Conservation (phyloP, 768 basidiomycete species). For the Dendrothele bispora region DNA sequence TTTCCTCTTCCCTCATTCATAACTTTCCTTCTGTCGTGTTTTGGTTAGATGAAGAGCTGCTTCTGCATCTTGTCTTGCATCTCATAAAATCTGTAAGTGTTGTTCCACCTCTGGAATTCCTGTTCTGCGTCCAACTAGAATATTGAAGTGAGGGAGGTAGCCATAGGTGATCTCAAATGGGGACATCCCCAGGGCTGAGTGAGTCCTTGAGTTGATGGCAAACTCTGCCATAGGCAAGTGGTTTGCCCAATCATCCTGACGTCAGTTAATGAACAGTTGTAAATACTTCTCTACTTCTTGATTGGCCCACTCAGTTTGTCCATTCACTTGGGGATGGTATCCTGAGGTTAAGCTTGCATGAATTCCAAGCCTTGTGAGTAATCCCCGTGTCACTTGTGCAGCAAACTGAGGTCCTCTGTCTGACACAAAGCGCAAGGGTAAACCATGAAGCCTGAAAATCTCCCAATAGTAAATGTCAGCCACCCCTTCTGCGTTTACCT, state of each 20-base stretch:
- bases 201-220: background rate
- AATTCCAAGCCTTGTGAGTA: background rate
- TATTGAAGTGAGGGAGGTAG: too few species aligned
- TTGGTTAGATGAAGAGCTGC: too few species aligned
- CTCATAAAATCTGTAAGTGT: too few species aligned
- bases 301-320: constrained; percentile 28
- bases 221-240: constrained; percentile 31
- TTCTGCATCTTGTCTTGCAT: too few species aligned
- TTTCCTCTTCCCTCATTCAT: background rate
- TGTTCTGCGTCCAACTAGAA: too few species aligned
- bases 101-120: too few species aligned
- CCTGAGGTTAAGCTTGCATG: background rate
- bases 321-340: constrained; percentile 23
- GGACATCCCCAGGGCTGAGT: background rate
- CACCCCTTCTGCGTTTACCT: constrained; percentile 14
- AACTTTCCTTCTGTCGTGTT: background rate
- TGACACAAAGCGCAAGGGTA: background rate
- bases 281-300: constrained; percentile 29
- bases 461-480: constrained; percentile 13
- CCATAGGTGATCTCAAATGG: too few species aligned
- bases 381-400: background rate
- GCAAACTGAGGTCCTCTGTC: constrained; percentile 10
- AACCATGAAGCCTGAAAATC: constrained; percentile 4
- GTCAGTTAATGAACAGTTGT: constrained; percentile 22
- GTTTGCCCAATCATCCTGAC: constrained; percentile 30